Evolutionary conservation across 1,139 yeast genomes (phyloP), one percentile per base, ranked within the genome.

Genomic region (Saccharomycopsis phalli): DNA sequence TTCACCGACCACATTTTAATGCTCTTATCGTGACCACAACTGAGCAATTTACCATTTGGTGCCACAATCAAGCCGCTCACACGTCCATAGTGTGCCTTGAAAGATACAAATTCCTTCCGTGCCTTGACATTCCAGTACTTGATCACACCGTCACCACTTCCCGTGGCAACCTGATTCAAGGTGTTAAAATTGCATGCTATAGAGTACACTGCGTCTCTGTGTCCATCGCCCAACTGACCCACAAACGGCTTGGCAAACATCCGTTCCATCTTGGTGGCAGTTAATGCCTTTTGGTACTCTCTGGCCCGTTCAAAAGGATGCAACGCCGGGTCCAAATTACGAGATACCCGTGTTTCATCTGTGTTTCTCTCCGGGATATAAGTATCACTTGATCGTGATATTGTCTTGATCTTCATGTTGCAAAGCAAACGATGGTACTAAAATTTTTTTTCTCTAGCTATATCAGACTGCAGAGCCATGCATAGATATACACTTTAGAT

Each of bases 231-330:
- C 28, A 93, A 64, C 57, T 93, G 97, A 1, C 95, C 96, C 16
- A 93, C 70, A 60, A 93, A 91, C 4, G 99, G 99, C 56, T 88
- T 88, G 0, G 99, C 98, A 71, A 93, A 91, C 84, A 91, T 81
- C 51, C 96, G 69, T 56, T 88, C 97, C 63, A 93, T 62, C 59
- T 93, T 93, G 14, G 97, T 88, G 20, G 98, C 97, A 45, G 87
- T 88, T 41, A 93, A 63, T 1, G 98, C 98, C 51, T 88, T 74
- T 14, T 96, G 84, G 56, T 93, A 93, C 60, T 93, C 98, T 57
- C 98, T 69, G 3, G 97, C 96, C 51, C 97, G 70, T 62, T 93
- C 97, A 55, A 91, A 91, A 0, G 97, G 98, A 62, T 93, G 99
- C 39, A 91, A 67, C 17, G 94, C 94, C 2, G 98, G 96, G 56